These are phyloP conservation scores for Suillus variegatus DNA, from an alignment of 768 basidiomycete genomes.

Conservation along the genomic window DNA sequence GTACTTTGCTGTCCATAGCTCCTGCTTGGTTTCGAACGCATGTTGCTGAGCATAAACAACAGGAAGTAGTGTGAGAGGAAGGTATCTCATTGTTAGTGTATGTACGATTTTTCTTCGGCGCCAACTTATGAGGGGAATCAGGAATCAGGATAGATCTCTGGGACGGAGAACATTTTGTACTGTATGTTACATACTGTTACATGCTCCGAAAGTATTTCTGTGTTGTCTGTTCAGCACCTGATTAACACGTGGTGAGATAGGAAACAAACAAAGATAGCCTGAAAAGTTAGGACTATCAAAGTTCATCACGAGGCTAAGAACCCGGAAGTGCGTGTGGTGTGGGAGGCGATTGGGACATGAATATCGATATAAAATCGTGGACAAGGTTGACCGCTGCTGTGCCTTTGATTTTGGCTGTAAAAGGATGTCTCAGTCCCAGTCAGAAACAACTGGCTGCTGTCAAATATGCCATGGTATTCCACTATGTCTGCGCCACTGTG, in stretches of 20 bases:
- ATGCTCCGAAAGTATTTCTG: constrained; percentile 3
- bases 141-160: not conserved
- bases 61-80: constrained; percentile 1
- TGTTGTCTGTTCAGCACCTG: not conserved
- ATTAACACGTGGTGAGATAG: not conserved
- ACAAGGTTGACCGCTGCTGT: constrained; percentile 46
- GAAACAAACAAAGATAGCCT: constrained; percentile 3
- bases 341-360: constrained; percentile 31
- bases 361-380: constrained; percentile 45
- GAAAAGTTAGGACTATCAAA: constrained; percentile 14
- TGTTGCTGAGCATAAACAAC: constrained; percentile 9
- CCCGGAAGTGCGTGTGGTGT: constrained; percentile 16
- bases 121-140: not conserved
- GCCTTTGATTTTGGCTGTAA: constrained; percentile 41
- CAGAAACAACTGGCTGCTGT: not conserved
- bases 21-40: constrained; percentile 9
- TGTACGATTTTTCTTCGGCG: not conserved
- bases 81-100: constrained; percentile 3
- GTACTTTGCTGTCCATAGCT: constrained; percentile 64
- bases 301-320: constrained; percentile 19
- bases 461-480: constrained; percentile 61
- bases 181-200: not conserved
- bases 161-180: not conserved
- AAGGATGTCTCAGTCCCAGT: not conserved
- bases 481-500: constrained; percentile 69